Base-by-base conservation (phyloP, 1,284 basidiomycete genomes). In the Trametes sp. region DNA sequence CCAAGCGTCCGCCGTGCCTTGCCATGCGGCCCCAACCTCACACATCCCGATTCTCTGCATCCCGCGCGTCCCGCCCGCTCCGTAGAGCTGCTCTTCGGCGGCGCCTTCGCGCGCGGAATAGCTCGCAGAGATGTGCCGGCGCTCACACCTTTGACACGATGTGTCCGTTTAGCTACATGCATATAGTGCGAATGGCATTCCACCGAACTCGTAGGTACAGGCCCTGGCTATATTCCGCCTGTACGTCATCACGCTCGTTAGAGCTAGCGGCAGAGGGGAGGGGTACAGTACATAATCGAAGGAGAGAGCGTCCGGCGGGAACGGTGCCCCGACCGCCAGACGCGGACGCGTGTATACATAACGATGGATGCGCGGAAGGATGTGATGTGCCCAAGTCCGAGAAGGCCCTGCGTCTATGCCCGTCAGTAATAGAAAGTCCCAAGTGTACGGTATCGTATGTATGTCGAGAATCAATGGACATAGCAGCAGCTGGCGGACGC, bases 101-200 rank as follows among this genome's bases (percentile, higher is more conserved):
- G 28, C 7, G 48, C 28, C 19, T n/a, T 7, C 48, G 38, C n/a
- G 26, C 21, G 11, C 28, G 10, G 38, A 41, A 13, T 19, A 23
- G 26, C n/a, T 29, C 50, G 16, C 52, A n/a, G 19, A 29, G 14
- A 42, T 54, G 23, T 9, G 24, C 59, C 59, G 52, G 26, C 3
- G 52, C 44, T 60, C 59, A 28, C 59, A 54, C 52, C 28, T 14
- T 33, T 48, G 58, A 60, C 52, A 54, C 46, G 46, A 35, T 60
- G 46, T 60, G 59, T 60, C 59, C 59, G 52, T 44, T 60, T 60
- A 44, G 59, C 59, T 60, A 50, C 46, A 50, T 19, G 10, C 24
- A 29, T 24, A 52, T 42, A 54, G 41, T 16, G 42, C 38, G 23
- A 42, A 29, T 42, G 28, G 28, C 13, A 33, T 54, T 52, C 49